phyloP scores from a whole-genome alignment of 139 green algal genomes.

The Chlorella sp. region DNA sequence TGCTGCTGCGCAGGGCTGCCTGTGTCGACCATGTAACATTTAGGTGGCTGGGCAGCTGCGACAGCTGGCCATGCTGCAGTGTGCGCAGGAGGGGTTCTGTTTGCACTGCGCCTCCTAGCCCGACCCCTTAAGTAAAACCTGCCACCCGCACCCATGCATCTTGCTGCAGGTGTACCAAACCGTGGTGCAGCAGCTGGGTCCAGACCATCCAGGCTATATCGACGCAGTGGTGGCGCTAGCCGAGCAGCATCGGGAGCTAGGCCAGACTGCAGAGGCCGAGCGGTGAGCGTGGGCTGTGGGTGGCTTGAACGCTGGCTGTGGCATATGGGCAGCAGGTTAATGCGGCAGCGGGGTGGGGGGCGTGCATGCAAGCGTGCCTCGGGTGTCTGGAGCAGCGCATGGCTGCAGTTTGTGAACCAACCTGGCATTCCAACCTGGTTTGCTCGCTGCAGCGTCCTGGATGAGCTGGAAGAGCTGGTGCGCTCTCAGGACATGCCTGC shows the following conservation, averaged over 20 bases:
- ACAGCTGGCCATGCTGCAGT: no score
- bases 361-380: background rate
- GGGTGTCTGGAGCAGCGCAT: background rate
- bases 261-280: constrained; percentile 64
- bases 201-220: constrained; percentile 54
- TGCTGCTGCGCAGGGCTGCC: no score
- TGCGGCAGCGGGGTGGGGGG: background rate
- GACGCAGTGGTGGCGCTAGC: constrained; percentile 81
- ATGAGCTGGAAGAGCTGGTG: constrained; percentile 14
- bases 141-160: background rate
- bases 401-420: background rate
- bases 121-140: no score
- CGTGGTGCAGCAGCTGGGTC: constrained; percentile 22
- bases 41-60: no score
- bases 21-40: no score
- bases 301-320: background rate
- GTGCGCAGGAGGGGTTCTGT: background rate
- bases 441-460: constrained; percentile 16
- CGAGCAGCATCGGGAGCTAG: constrained; percentile 83
- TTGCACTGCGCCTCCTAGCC: no score
- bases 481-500: constrained; percentile 28
- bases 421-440: background rate
- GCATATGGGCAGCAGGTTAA: background rate
- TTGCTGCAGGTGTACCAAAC: constrained; percentile 21
- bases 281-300: background rate